Base-by-base conservation (phyloP, 139 green algal genomes). In the Coelastrella sp. region DNA sequence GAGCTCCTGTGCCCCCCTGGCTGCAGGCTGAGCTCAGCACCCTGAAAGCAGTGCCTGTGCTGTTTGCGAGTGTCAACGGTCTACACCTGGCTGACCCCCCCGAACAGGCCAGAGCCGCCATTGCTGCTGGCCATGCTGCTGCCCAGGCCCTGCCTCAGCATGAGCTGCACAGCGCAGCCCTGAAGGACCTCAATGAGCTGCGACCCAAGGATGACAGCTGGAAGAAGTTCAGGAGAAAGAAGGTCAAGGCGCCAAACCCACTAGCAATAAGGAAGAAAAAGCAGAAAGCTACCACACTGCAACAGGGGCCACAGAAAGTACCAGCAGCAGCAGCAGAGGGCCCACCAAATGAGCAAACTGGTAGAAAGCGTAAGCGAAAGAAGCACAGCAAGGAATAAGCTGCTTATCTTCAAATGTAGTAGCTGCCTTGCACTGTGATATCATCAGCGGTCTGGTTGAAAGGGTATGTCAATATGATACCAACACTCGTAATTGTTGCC, bases 51-150 rank as follows among this genome's bases (percentile, higher is more conserved):
- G 68, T 89, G 22, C 93, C 93, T 56, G 20, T 93, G 4, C 82
- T 95, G 73, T 95, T 94, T 82, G 91, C 91, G 35, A 93, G 90
- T 12, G 91, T 93, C n/a, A 95, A 95, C 76, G 93, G 93, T n/a
- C 76, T 95, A 8, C 93, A 95, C 74, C 82, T 95, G 73, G 84
- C 93, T 7, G 90, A 92, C 8, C 93, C 93, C 8, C 87, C 88
- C 19, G 91, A 91, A 49, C 79, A 91, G 15, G 83, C 91, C 58
- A 90, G 88, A 35, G 70, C 92, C 83, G 27, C 84, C 78, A 59
- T 78, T 85, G 92, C 90, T 92, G 75, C 8, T 57, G 84, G 81
- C 27, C 70, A 88, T 25, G 85, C 79, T 22, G 72, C 59, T 0
- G 78, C 70, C 17, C 85, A 89, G 72, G 78, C 68, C 24, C 68